Evolutionary conservation across 1,284 basidiomycete genomes (phyloP).

Genomic region (Trichosporon faecale): DNA sequence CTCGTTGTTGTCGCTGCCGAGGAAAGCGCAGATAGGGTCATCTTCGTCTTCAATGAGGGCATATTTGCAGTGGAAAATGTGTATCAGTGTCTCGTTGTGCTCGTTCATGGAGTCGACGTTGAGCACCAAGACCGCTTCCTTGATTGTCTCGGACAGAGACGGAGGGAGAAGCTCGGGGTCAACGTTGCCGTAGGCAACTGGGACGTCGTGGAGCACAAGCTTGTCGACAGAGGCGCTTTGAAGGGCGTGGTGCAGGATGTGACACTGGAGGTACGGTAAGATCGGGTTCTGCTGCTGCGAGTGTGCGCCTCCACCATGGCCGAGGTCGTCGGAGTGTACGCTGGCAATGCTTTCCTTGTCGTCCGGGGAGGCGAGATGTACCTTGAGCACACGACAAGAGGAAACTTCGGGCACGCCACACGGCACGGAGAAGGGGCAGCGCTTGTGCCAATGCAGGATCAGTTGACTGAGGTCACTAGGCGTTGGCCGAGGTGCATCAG

Average conservation of each 20-base stretch:
- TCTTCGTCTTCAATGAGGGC: too few relatives aligned
- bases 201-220: not conserved
- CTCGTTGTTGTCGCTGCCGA: too few relatives aligned
- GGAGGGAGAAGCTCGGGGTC: not conserved
- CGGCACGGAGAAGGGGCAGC: not conserved
- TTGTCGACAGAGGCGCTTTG: not conserved
- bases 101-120: not conserved
- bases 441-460: not conserved
- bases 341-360: not conserved
- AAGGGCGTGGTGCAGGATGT: not conserved
- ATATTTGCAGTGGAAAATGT: too few relatives aligned
- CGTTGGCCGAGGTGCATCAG: not conserved
- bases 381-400: not conserved
- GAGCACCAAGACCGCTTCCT: not conserved
- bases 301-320: too few relatives aligned
- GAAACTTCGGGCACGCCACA: not conserved
- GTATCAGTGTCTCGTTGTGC: too few relatives aligned
- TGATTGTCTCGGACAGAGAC: not conserved
- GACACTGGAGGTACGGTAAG: not conserved
- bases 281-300: not conserved
- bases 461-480: not conserved
- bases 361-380: not conserved
- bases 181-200: not conserved
- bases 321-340: not conserved
- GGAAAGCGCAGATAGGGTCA: too few relatives aligned